Evolutionary conservation across 2,329 filamentous ascomycete species (phyloP), one percentile per base, ranked within the genome.

Genomic region (Aspergillus arachidicola): DNA sequence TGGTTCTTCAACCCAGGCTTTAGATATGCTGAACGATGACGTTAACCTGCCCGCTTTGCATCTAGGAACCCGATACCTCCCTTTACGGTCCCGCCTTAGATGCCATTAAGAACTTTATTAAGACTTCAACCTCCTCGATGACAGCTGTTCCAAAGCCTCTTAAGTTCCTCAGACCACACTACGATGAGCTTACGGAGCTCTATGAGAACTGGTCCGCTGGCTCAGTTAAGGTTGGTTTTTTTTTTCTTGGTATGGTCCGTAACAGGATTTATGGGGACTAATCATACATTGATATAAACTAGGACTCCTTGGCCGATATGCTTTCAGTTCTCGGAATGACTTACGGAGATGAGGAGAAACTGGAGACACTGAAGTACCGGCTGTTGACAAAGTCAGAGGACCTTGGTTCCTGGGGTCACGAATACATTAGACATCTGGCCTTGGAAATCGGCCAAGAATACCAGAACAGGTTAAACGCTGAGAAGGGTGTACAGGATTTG

Each of bases 71-170:
- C 69, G 91, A 98, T 81, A 85, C 86, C 69, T 89, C 88, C 63
- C 90, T 98, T 71, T 97, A 98, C 84, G 94, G 94, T 79, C 88
- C 94, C 64, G 91, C 95, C 60, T 85, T 99, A 70, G 94, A 98
- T 80, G 91, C 93, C 70, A 97, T 99, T 88, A 98, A 97, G 84
- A 93, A 90, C 74, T 96, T 93, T 76, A 99, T 99, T 85, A 98
- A 97, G 85, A 99, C 95, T 61, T 97, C 95, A 64, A 99, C 95
- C 69, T 98, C 94, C 64, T 99, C 96, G 53, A 99, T 99, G 95
- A 99, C 95, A 56, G 95, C 95, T 64, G 95, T 99, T 66, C 95
- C 96, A 28, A 99, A 99, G 82, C 95, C 95, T 38, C 86, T 99
- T 73, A 99, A 99, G 81, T 99, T 99, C 79, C 87, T 99, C 68